phyloP scores from a whole-genome alignment of 2,329 filamentous ascomycete species.

The Chaetomiaceae sp. region DNA sequence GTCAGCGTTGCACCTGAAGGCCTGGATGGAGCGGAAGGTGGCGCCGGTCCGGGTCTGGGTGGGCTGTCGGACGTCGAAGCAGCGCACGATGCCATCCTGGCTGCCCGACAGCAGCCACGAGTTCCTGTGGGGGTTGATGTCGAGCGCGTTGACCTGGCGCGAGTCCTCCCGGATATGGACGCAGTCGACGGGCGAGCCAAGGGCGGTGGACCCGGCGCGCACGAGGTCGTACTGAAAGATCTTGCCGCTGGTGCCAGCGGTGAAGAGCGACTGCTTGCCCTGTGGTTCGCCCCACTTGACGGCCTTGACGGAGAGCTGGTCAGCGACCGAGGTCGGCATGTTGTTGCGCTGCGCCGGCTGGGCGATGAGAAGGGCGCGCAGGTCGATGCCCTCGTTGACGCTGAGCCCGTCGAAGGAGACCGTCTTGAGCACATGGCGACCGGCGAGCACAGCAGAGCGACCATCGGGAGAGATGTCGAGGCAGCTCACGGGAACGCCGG shows the following conservation, averaged over 20 bases:
- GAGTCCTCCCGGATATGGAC: slow-evolving; percentile 57
- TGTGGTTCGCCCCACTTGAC: slow-evolving; percentile 51
- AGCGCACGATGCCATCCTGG: slow-evolving; percentile 58
- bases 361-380: slow-evolving; percentile 51
- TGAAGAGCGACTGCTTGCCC: slow-evolving; percentile 52
- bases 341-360: slow-evolving; percentile 42
- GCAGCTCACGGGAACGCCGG: slow-evolving; percentile 50
- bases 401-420: slow-evolving; percentile 50
- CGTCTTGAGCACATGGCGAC: slow-evolving; percentile 57
- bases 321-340: slow-evolving; percentile 37
- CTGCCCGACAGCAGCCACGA: slow-evolving; percentile 58
- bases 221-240: slow-evolving; percentile 60
- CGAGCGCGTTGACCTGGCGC: slow-evolving; percentile 59
- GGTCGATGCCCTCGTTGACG: slow-evolving; percentile 53
- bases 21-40: slow-evolving; percentile 45
- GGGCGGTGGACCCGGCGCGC: slow-evolving; percentile 41
- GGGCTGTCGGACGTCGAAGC: slow-evolving; percentile 53
- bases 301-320: slow-evolving; percentile 60
- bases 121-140: slow-evolving; percentile 56
- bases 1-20: slow-evolving; percentile 50
- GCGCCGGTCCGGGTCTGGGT: slow-evolving; percentile 44
- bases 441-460: slow-evolving; percentile 51
- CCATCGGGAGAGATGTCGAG: slow-evolving; percentile 56
- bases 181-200: slow-evolving; percentile 44
- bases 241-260: slow-evolving; percentile 59